Evolutionary conservation across 495 filamentous ascomycete genomes (phyloP).

Genomic region (Bacidia gigantensis): DNA sequence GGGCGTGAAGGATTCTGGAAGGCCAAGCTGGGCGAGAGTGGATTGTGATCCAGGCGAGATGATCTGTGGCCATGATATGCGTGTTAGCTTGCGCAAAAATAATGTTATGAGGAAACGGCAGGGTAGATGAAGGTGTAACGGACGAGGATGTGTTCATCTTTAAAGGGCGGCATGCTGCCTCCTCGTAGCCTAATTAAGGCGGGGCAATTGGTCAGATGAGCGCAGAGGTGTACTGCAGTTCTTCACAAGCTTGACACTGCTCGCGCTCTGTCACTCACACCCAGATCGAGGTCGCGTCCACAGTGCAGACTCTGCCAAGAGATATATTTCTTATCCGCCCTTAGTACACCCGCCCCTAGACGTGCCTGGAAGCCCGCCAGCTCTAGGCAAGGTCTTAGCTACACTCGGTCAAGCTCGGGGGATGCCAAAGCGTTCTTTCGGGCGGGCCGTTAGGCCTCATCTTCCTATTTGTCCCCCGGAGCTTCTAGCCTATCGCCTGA

Average conservation of each 20-base stretch:
- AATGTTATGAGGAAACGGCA: neutral
- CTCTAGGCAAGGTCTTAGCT: neutral
- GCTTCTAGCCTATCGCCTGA: neutral
- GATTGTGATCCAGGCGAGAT: conserved; percentile 90
- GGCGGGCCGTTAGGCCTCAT: neutral
- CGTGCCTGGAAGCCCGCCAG: neutral
- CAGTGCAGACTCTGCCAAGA: neutral
- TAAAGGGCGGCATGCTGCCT: conserved; percentile 51
- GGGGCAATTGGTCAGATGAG: too few species aligned
- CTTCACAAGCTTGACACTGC: neutral
- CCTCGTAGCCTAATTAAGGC: too few species aligned
- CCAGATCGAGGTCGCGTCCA: neutral
- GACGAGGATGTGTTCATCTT: conserved; percentile 65
- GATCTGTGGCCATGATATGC: conserved; percentile 36
- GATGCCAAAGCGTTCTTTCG: neutral
- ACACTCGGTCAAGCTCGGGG: neutral
- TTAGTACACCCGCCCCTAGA: neutral
- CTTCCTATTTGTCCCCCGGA: neutral
- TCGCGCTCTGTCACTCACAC: neutral
- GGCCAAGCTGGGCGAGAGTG: conserved; percentile 85
- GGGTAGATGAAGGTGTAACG: neutral
- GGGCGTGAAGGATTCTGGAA: conserved; percentile 81
- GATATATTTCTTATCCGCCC: neutral
- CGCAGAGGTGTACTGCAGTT: neutral
- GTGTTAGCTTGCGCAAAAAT: conserved; percentile 16